Base-by-base conservation (phyloP, 2,329 filamentous ascomycete genomes). In the Epichloe brachyelytri region DNA sequence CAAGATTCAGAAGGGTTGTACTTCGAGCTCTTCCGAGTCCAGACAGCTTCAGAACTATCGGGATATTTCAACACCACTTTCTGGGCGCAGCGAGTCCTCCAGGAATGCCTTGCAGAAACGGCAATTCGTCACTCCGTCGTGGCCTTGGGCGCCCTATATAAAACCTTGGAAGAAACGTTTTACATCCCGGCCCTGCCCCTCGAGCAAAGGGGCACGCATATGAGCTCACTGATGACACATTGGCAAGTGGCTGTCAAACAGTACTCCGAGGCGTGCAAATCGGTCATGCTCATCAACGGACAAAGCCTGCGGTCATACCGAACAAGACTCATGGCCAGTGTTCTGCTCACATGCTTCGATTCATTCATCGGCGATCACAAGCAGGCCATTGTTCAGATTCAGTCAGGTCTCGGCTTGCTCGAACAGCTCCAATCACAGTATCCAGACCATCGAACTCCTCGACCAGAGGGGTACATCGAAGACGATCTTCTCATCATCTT, bases 271-370 rank as follows among this genome's bases (percentile, higher is more conserved):
- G 78, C 80, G 0, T 68, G 77, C 53, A 73, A 72, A 5, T 70
- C 75, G 19, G 69, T 82, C 44, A 62, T 75, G 49, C 65, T 65
- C 44, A 66, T 72, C 4, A 64, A 68, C 14, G 66, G 68, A 12
- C 66, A 71, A 45, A 71, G 73, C 43, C 64, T 68, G 39, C 65
- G 62, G 47, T 74, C 73, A 15, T 72, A 75, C 62, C 72, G 74
- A 57, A 78, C 71, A 12, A 74, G 73, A 46, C 70, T 85, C n/a
- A 83, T 85, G 72, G 76, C 79, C 15, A 82, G 74, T 49, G 77
- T 85, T 37, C 67, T 85, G 38, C 71, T 85, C 46, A 78, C 79
- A n/a, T 83, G 79, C 62, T 85, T 85, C 54, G 80, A 85, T 62
- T 82, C 79, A 1, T 83, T 83, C 58, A 76, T 81, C 33, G 80